phyloP scores from a whole-genome alignment of 495 filamentous ascomycete species.

The Aspergillus olivimuriae region DNA sequence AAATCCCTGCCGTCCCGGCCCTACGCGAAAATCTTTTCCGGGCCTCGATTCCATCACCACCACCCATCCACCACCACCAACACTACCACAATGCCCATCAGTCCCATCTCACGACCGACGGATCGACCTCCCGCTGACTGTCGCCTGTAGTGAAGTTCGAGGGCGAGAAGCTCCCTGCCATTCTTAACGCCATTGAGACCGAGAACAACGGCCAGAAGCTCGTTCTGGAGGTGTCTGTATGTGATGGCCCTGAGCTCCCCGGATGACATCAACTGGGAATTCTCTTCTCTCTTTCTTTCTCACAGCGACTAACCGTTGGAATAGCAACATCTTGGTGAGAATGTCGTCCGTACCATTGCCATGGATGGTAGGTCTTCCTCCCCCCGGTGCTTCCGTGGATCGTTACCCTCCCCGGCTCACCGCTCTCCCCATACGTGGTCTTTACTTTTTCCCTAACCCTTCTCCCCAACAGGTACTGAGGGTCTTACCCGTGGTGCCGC shows the following conservation, averaged over 20 bases:
- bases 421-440: background rate
- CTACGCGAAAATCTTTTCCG: conserved; percentile 44
- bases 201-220: conserved; percentile 90
- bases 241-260: conserved; percentile 27
- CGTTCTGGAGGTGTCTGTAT: conserved; percentile 92
- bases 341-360: conserved; percentile 98
- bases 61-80: conserved; percentile 31
- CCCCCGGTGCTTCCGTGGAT: background rate
- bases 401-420: background rate
- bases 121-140: too few species aligned
- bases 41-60: conserved; percentile 27
- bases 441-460: background rate
- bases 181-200: conserved; percentile 94
- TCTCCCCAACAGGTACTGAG: conserved; percentile 74
- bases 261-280: conserved; percentile 14
- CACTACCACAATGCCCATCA: too few species aligned
- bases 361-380: conserved; percentile 87
- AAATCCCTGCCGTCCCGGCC: conserved; percentile 22
- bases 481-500: conserved; percentile 88
- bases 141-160: conserved; percentile 79
- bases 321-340: conserved; percentile 99
- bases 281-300: background rate
- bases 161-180: conserved; percentile 85
- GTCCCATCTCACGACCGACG: too few species aligned
- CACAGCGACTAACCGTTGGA: conserved; percentile 16